Conservation (phyloP, 75 land plant species). For the Ceratopteris richardii region DNA sequence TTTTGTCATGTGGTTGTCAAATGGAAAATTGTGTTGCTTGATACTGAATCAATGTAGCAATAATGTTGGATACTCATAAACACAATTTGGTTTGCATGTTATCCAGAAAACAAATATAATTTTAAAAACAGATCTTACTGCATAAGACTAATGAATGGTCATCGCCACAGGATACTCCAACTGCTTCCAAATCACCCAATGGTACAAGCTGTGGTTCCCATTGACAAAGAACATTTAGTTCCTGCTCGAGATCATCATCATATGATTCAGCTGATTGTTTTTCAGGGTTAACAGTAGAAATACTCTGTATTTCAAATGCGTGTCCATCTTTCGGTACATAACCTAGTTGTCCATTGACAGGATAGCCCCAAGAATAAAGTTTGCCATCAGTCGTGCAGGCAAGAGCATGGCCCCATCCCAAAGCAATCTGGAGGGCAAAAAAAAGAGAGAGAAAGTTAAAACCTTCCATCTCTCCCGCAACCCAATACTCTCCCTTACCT, state of each 20-base stretch:
- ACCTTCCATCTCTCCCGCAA: not conserved
- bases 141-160: constrained; percentile 84
- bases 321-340: not conserved
- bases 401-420: constrained; percentile 97
- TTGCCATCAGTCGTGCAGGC: constrained; percentile 72
- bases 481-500: not conserved
- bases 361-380: constrained; percentile 85
- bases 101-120: not conserved
- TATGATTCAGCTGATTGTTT: constrained; percentile 27
- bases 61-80: too few relatives aligned
- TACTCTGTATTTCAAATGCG: too few relatives aligned
- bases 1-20: too few relatives aligned
- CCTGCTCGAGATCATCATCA: constrained; percentile 47
- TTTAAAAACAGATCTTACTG: too few relatives aligned
- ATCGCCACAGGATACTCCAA: constrained; percentile 79
- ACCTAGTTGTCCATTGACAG: constrained; percentile 77
- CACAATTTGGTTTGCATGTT: not conserved
- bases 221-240: constrained; percentile 47
- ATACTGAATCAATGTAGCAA: too few relatives aligned
- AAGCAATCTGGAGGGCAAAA: constrained; percentile 42
- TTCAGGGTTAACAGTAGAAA: constrained; percentile 20
- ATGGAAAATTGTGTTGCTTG: too few relatives aligned
- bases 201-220: constrained; percentile 71
- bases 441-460: too few relatives aligned
- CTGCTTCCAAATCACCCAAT: constrained; percentile 20